Evolutionary conservation across 805 yeast genomes (phyloP).

Genomic region (Metschnikowia peoriensis): DNA sequence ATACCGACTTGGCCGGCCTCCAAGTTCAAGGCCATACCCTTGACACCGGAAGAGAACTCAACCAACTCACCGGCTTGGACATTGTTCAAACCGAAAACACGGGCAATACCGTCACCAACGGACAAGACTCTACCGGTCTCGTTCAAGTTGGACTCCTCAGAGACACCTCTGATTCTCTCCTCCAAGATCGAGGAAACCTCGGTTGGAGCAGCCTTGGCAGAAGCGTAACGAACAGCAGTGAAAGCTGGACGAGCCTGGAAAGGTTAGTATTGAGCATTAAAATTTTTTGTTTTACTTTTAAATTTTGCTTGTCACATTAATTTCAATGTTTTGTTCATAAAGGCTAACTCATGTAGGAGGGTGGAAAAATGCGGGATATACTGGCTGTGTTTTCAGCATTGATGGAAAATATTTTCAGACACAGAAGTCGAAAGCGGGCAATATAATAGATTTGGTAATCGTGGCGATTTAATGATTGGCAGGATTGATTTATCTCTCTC

Average conservation of each 20-base stretch:
- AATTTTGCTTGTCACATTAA: no score
- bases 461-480: no score
- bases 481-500: no score
- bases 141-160: constrained; percentile 94
- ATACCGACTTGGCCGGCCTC: constrained; percentile 99
- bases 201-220: constrained; percentile 97
- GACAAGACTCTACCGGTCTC: constrained; percentile 99
- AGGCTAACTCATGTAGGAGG: no score
- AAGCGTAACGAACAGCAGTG: constrained; percentile 80
- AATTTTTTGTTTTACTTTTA: no score
- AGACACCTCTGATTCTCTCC: constrained; percentile 98
- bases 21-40: constrained; percentile 99
- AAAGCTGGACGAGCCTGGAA: constrained; percentile 69
- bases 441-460: no score
- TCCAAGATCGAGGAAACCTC: constrained; percentile 99
- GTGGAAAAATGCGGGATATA: no score
- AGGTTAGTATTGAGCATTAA: constrained; percentile 27
- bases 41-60: constrained; percentile 98
- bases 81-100: constrained; percentile 99
- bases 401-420: no score
- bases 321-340: no score
- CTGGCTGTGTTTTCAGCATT: no score
- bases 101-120: constrained; percentile 99
- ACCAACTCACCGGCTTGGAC: constrained; percentile 99
- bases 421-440: no score